Evolutionary conservation across 2,329 filamentous ascomycete species (phyloP).

Genomic region (Penicillium sp.): DNA sequence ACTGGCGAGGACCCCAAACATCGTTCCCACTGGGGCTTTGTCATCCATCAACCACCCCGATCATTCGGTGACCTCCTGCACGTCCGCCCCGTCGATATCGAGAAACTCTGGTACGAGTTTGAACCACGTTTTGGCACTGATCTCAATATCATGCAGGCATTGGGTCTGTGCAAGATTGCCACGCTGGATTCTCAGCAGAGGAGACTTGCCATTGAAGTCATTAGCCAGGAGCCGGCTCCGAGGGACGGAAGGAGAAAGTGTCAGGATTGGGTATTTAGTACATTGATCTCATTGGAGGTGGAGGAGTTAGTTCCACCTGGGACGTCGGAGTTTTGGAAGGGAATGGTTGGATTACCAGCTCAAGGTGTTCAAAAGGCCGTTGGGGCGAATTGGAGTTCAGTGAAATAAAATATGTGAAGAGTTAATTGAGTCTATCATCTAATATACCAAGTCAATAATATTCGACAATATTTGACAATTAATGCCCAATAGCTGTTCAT

Average conservation of each 20-base stretch:
- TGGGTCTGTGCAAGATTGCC: constrained; percentile 22
- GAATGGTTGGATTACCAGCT: constrained; percentile 19
- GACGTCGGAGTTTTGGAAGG: constrained; percentile 27
- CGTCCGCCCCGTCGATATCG: constrained; percentile 22
- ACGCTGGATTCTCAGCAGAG: constrained; percentile 18
- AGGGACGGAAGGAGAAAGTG: constrained; percentile 20
- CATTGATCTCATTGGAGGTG: constrained; percentile 25
- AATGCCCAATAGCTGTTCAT: too few relatives aligned
- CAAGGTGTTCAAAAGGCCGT: constrained; percentile 10
- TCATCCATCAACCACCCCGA: constrained; percentile 19
- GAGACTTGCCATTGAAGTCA: constrained; percentile 17
- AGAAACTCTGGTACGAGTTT: constrained; percentile 25
- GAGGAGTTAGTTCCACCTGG: constrained; percentile 26
- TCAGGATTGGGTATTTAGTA: constrained; percentile 29
- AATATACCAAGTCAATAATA: too few relatives aligned
- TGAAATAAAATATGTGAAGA: background rate
- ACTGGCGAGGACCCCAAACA: constrained; percentile 22
- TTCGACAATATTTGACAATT: background rate
- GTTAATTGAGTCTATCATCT: too few relatives aligned
- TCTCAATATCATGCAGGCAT: constrained; percentile 22
- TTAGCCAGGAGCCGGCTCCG: constrained; percentile 20
- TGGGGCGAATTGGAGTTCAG: constrained; percentile 9
- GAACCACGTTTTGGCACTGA: constrained; percentile 21
- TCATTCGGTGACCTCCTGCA: constrained; percentile 28
- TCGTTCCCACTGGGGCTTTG: constrained; percentile 27